Evolutionary conservation across 1,284 basidiomycete species (phyloP), one percentile per base, ranked within the genome.

Genomic region (Cutaneotrichosporon sp.): DNA sequence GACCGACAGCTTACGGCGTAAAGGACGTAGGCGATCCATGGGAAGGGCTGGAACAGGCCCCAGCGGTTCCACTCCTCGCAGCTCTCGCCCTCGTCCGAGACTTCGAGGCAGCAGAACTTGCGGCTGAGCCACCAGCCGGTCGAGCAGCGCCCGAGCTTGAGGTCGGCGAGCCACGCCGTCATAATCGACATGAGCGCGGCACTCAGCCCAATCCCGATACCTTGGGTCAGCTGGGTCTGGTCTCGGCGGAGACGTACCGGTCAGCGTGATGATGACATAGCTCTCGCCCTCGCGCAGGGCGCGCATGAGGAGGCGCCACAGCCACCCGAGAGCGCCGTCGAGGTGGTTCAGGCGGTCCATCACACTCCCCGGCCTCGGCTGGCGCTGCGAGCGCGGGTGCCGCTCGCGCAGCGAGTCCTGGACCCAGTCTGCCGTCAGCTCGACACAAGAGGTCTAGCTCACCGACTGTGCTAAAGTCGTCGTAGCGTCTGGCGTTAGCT

Each of bases 111-210:
- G 80, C 97, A 99, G 78, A 98, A 98, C 74, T 97, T 92, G 72
- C 92, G 88, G 77, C 95, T 97, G 60, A 99, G 79, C 95, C 97
- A 99, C 97, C 97, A 99, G 3, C 92, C 95, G 60, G 95, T 91
- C 1, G 87, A 86, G 79, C 97, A 99, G 75, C 97, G 95, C 0
- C 97, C 97, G 82, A 94, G 90, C 82, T 98, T 98, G 65, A 98
- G 86, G 77, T 99, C 95, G 1, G 94, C 95, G 10, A 98, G 85
- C 97, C 97, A 99, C 79, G 91, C 92, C n/a, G 93, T 97, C 61
- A 94, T 83, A 70, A 99, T 97, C 43, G 93, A 94, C 67, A 98
- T 95, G 62, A 99, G 79, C 1, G 93, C 97, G 38, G 95, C 93
- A 69, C 93, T 95, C 53, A 97, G 72, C 24, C 97, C 97, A 67